phyloP scores from a whole-genome alignment of 1,139 yeast genomes.

The Yamadazyma atmosphaerica region DNA sequence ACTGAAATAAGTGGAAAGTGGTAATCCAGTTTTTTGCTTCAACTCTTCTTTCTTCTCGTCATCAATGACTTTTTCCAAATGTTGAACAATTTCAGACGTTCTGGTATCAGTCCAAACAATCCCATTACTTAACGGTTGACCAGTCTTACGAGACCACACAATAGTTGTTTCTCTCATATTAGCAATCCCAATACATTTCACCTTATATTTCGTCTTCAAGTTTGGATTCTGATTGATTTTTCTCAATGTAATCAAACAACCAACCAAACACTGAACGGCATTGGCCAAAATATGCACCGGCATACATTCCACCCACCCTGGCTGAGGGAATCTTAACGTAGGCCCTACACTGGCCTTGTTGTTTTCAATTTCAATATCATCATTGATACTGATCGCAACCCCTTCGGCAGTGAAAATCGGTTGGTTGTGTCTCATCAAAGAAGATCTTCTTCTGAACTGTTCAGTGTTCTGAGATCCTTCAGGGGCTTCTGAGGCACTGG shows the following conservation, averaged over 20 bases:
- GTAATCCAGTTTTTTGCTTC: conserved; percentile 76
- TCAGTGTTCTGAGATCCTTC: conserved; percentile 47
- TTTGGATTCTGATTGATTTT: conserved; percentile 55
- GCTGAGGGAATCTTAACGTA: conserved; percentile 70
- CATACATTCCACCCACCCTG: conserved; percentile 95
- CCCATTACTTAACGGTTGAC: conserved; percentile 81
- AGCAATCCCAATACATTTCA: conserved; percentile 78
- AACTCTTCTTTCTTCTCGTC: conserved; percentile 61
- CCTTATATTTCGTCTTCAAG: conserved; percentile 51
- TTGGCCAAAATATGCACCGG: conserved; percentile 83
- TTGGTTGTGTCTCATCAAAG: conserved; percentile 50
- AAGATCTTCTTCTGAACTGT: conserved; percentile 52
- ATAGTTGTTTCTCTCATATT: conserved; percentile 96
- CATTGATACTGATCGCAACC: conserved; percentile 60
- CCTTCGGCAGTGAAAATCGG: conserved; percentile 76
- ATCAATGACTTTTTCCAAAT: conserved; percentile 57
- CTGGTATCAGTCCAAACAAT: conserved; percentile 97
- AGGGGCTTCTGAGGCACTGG: conserved; percentile 63
- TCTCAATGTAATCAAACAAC: conserved; percentile 59
- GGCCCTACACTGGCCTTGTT: conserved; percentile 58
- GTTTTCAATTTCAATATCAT: conserved; percentile 63
- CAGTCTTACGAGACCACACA: conserved; percentile 85
- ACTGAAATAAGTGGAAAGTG: conserved; percentile 87
- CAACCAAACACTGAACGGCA: conserved; percentile 74
- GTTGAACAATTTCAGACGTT: conserved; percentile 71